Evolutionary conservation across 2,329 filamentous ascomycete species (phyloP).

Genomic region (Monilinia fructicola): DNA sequence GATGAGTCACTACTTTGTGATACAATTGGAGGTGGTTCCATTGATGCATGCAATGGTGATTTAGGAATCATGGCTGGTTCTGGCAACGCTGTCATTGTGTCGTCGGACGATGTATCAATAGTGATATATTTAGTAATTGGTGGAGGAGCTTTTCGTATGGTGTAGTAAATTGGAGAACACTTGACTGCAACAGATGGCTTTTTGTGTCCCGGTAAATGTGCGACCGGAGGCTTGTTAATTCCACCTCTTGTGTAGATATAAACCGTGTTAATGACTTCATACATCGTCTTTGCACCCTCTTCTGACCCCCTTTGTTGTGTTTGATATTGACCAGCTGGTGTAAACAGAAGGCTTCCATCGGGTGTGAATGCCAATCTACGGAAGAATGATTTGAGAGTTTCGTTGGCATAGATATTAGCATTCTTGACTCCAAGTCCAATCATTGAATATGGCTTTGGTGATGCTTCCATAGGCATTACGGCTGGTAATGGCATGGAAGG

Average conservation of each 20-base stretch:
- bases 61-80: constrained; percentile 66
- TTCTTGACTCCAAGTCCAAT: constrained; percentile 70
- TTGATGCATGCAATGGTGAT: constrained; percentile 60
- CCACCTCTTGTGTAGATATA: constrained; percentile 97
- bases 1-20: constrained; percentile 49
- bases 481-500: constrained; percentile 92
- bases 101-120: constrained; percentile 91
- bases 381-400: constrained; percentile 97
- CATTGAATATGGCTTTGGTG: constrained; percentile 63
- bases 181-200: constrained; percentile 95
- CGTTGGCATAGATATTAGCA: constrained; percentile 89
- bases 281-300: constrained; percentile 68
- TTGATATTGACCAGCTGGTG: constrained; percentile 93
- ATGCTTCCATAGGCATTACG: constrained; percentile 90
- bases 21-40: constrained; percentile 75
- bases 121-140: constrained; percentile 86
- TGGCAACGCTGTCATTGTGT: constrained; percentile 78
- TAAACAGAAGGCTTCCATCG: constrained; percentile 90
- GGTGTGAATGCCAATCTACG: constrained; percentile 89
- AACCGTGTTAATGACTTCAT: constrained; percentile 93
- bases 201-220: constrained; percentile 94
- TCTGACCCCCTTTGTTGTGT: constrained; percentile 64
- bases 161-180: constrained; percentile 89
- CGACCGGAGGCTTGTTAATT: constrained; percentile 93
- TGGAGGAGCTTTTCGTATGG: constrained; percentile 65